Evolutionary conservation across 768 basidiomycete genomes (phyloP).

Genomic region (Pholiota conissans): DNA sequence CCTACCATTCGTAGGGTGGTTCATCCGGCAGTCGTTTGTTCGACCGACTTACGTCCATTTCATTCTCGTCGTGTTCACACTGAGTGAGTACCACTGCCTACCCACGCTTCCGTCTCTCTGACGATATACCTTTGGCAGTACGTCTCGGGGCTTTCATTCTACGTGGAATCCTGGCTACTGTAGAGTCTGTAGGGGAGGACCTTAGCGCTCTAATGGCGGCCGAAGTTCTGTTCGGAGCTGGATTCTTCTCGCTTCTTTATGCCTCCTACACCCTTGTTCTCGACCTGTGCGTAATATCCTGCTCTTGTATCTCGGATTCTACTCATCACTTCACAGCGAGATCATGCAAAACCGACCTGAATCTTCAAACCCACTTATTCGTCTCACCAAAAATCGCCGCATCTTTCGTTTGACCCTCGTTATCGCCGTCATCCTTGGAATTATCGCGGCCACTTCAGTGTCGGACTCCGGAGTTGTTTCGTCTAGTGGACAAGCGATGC

Average conservation of each 20-base stretch:
- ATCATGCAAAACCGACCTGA: conserved; percentile 13
- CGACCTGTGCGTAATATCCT: conserved; percentile 32
- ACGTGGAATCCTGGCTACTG: conserved; percentile 35
- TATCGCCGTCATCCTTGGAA: conserved; percentile 33
- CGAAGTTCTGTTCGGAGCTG: conserved; percentile 38
- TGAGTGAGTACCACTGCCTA: conserved; percentile 26
- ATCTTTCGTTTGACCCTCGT: conserved; percentile 30
- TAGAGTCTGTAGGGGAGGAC: conserved; percentile 29
- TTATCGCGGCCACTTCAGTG: conserved; percentile 14
- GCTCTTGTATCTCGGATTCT: background rate
- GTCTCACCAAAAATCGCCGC: conserved; percentile 27
- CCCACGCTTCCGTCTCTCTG: background rate
- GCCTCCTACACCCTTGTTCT: conserved; percentile 41
- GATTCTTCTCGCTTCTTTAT: conserved; percentile 44
- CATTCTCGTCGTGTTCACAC: conserved; percentile 37
- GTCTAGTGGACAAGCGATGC: conserved; percentile 22
- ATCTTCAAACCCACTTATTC: conserved; percentile 15
- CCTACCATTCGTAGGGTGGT: conserved; percentile 28
- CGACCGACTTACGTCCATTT: conserved; percentile 34
- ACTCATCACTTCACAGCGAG: conserved; percentile 15
- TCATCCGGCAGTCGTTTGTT: conserved; percentile 27
- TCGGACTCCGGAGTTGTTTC: conserved; percentile 5
- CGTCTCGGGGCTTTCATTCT: conserved; percentile 40
- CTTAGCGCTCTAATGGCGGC: conserved; percentile 36
- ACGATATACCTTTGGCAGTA: conserved; percentile 24